Evolutionary conservation across 495 filamentous ascomycete genomes (phyloP).

Genomic region (Geoglossum glabrum): DNA sequence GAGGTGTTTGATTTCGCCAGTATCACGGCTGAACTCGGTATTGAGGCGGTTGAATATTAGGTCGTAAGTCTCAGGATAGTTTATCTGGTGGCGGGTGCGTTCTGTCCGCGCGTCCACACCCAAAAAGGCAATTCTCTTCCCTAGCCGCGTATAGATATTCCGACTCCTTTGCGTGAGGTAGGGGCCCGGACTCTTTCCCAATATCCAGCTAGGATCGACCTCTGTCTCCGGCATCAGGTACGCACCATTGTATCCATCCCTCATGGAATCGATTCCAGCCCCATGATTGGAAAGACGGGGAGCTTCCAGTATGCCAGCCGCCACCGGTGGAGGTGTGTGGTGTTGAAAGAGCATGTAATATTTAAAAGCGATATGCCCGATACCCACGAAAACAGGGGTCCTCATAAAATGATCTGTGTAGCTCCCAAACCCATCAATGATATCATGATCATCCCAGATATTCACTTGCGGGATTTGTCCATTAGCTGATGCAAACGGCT

Average conservation of each 20-base stretch:
- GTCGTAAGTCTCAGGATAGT: conserved; percentile 42
- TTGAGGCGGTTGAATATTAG: conserved; percentile 69
- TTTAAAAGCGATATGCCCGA: conserved; percentile 86
- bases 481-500: conserved; percentile 76
- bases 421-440: conserved; percentile 90
- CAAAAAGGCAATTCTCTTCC: conserved; percentile 57
- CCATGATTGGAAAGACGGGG: not conserved
- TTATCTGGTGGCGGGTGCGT: conserved; percentile 29
- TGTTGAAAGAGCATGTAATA: conserved; percentile 98
- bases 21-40: conserved; percentile 50
- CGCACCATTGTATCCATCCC: not conserved
- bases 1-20: conserved; percentile 52
- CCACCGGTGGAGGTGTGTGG: conserved; percentile 65
- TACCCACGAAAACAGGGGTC: conserved; percentile 70
- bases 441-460: conserved; percentile 95
- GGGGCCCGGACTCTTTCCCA: conserved; percentile 61
- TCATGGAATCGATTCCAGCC: not conserved
- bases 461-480: conserved; percentile 97
- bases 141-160: conserved; percentile 69
- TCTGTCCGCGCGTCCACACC: conserved; percentile 87
- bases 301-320: conserved; percentile 21
- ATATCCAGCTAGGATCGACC: conserved; percentile 78
- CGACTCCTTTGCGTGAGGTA: conserved; percentile 77
- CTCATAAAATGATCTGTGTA: conserved; percentile 85
- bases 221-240: conserved; percentile 13